These are phyloP conservation scores for Zymoseptoria crescenta DNA, from an alignment of 2,329 filamentous ascomycete species.

Conservation along the genomic window DNA sequence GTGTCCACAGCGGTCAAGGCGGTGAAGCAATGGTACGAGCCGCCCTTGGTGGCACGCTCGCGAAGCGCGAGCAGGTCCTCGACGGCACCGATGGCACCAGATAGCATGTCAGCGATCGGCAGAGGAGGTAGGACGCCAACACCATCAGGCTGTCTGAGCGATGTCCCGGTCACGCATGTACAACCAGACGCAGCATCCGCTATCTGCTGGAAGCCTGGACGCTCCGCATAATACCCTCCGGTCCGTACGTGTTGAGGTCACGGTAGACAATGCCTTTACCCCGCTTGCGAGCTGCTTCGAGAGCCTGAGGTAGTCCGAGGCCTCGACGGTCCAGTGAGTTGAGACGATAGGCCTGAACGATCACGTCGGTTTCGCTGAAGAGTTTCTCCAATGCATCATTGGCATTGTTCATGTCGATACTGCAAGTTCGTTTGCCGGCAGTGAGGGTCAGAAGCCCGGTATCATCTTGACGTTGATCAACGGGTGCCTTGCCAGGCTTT, in stretches of 20 bases:
- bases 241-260: slow-evolving; percentile 48
- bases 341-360: slow-evolving; percentile 45
- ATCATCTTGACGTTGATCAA: slow-evolving; percentile 28
- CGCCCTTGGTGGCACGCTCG: slow-evolving; percentile 28
- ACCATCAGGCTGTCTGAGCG: slow-evolving; percentile 14
- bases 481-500: slow-evolving; percentile 35
- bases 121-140: slow-evolving; percentile 17
- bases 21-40: slow-evolving; percentile 29
- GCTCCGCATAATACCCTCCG: slow-evolving; percentile 41
- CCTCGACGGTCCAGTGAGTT: slow-evolving; percentile 41
- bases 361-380: slow-evolving; percentile 42
- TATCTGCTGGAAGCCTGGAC: slow-evolving; percentile 49
- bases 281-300: slow-evolving; percentile 10
- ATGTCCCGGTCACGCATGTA: slow-evolving; percentile 11
- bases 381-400: slow-evolving; percentile 33
- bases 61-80: slow-evolving; percentile 24
- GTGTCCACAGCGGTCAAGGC: slow-evolving; percentile 28
- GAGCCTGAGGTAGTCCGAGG: slow-evolving; percentile 10
- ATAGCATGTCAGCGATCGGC: slow-evolving; percentile 12
- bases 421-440: slow-evolving; percentile 43
- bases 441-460: slow-evolving; percentile 34
- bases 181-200: slow-evolving; percentile 34
- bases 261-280: slow-evolving; percentile 41
- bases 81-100: slow-evolving; percentile 15
- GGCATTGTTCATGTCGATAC: slow-evolving; percentile 37